Conservation (phyloP, 306 rosid genomes). For the Fragaria vesca region DNA sequence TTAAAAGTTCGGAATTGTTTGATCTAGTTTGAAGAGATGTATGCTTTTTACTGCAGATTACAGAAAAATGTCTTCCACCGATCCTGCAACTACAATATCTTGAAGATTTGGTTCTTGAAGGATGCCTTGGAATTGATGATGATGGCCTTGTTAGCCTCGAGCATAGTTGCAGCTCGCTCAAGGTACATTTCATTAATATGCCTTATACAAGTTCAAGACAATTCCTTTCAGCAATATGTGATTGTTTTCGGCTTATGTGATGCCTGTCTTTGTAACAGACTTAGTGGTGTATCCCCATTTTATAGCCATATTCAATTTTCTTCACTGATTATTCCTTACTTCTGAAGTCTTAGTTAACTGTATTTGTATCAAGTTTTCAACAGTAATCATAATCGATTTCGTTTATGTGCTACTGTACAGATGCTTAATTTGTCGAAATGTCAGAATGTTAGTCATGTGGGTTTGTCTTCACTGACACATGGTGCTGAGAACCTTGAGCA, state of each 20-base stretch:
- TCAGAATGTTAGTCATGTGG: conserved; percentile 53
- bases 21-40: not conserved
- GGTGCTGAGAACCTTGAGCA: conserved; percentile 56
- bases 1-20: not conserved
- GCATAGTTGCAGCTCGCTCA: conserved; percentile 28
- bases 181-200: conserved; percentile 30
- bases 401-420: conserved; percentile 34
- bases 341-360: not conserved
- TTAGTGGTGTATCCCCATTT: not conserved
- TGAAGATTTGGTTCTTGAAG: conserved; percentile 50
- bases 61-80: conserved; percentile 44
- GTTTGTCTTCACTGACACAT: conserved; percentile 52
- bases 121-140: conserved; percentile 51
- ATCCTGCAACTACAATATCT: conserved; percentile 39
- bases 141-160: conserved; percentile 33
- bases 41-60: conserved; percentile 29
- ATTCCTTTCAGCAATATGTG: not conserved
- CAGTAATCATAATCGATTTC: not conserved
- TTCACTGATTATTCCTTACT: not conserved
- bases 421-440: conserved; percentile 59
- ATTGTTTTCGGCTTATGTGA: not conserved
- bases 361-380: not conserved
- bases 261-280: not conserved
- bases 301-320: not conserved
- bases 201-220: not conserved